These are phyloP conservation scores for Parascedosporium putredinis DNA, from an alignment of 2,329 filamentous ascomycete genomes.

Conservation along the genomic window DNA sequence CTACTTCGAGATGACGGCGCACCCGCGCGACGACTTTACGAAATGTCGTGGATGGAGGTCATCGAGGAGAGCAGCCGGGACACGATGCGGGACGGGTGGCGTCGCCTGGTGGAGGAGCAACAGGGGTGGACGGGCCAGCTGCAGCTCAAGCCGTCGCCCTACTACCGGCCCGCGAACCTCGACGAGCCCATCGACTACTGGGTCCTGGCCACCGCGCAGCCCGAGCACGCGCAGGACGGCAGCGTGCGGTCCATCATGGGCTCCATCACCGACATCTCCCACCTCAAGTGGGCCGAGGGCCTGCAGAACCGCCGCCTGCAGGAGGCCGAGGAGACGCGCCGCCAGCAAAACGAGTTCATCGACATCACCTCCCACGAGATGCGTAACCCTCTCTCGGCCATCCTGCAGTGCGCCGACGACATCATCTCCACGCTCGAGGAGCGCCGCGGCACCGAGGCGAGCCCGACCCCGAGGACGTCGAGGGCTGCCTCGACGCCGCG, in stretches of 20 bases:
- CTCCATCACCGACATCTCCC: conserved; percentile 74
- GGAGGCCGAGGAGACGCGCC: conserved; percentile 71
- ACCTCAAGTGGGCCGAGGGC: conserved; percentile 75
- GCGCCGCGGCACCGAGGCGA: conserved; percentile 27
- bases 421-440: conserved; percentile 43
- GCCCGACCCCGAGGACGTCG: conserved; percentile 36
- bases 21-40: conserved; percentile 48
- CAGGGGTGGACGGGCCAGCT: conserved; percentile 61
- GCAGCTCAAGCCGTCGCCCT: conserved; percentile 41
- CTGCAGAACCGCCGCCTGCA: conserved; percentile 68
- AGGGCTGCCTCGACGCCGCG: conserved; percentile 58
- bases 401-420: conserved; percentile 68
- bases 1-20: conserved; percentile 61
- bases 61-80: conserved; percentile 56
- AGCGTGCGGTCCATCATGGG: conserved; percentile 66
- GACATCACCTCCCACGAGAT: conserved; percentile 68
- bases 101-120: conserved; percentile 48
- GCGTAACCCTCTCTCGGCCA: conserved; percentile 65
- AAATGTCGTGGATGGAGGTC: conserved; percentile 61
- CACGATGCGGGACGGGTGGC: conserved; percentile 51
- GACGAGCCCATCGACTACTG: conserved; percentile 50
- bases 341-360: conserved; percentile 61
- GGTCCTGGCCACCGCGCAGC: conserved; percentile 68
- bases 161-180: conserved; percentile 45
- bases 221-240: conserved; percentile 55